Evolutionary conservation across 164 flowering plant genomes (phyloP).

Genomic region (Pachysandra terminalis): DNA sequence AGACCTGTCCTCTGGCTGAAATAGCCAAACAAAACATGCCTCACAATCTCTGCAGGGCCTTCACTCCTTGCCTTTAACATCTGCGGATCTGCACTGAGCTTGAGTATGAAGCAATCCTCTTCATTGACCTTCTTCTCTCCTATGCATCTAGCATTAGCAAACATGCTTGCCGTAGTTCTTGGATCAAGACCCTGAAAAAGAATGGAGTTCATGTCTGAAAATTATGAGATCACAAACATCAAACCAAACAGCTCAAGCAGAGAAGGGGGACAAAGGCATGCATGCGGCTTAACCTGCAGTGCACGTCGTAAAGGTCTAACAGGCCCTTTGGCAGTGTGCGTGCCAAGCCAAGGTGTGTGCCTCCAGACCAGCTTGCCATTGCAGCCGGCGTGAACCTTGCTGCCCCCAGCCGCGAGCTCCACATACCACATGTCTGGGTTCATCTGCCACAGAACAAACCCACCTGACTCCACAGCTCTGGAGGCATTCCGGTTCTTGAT

Average conservation of each 20-base stretch:
- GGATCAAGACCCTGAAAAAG: slow-evolving; percentile 63
- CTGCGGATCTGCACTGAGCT: slow-evolving; percentile 55
- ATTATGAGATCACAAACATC: slow-evolving; percentile 4
- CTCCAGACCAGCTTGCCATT: slow-evolving; percentile 70
- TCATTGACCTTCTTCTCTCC: slow-evolving; percentile 67
- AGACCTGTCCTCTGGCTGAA: slow-evolving; percentile 72
- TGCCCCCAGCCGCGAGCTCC: slow-evolving; percentile 61
- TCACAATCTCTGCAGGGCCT: slow-evolving; percentile 62
- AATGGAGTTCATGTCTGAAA: neutral
- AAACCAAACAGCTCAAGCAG: neutral
- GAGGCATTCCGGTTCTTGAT: slow-evolving; percentile 42
- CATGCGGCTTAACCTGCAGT: slow-evolving; percentile 44
- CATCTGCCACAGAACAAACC: slow-evolving; percentile 72
- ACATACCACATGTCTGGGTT: slow-evolving; percentile 72
- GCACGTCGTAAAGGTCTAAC: slow-evolving; percentile 67
- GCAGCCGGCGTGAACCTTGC: slow-evolving; percentile 69
- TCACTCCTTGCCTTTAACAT: slow-evolving; percentile 60
- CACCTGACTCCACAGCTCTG: slow-evolving; percentile 48
- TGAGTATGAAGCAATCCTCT: slow-evolving; percentile 70
- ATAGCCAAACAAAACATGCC: slow-evolving; percentile 63
- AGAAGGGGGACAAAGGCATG: neutral
- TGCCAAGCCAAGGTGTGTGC: slow-evolving; percentile 73
- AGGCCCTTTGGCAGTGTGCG: slow-evolving; percentile 72
- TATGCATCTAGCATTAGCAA: slow-evolving; percentile 58
- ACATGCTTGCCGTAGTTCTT: slow-evolving; percentile 62